Evolutionary conservation across 805 yeast genomes (phyloP), one percentile per base, ranked within the genome.

Genomic region (Candida ovalis): DNA sequence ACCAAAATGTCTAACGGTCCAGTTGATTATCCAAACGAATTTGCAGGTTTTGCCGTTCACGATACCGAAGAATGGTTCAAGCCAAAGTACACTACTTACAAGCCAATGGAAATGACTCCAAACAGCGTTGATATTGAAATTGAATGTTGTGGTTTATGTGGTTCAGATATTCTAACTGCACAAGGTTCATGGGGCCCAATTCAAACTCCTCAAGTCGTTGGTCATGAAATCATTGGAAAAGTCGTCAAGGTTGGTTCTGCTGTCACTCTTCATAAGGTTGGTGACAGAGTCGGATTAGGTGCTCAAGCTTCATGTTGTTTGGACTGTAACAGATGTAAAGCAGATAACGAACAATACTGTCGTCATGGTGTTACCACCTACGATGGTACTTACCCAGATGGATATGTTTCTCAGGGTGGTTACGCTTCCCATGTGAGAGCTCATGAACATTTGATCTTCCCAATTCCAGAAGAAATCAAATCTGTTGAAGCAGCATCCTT

Each of bases 131-230:
- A 79, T 52, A 70, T 81, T 40, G 78, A 80, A 61, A 75, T 78
- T 44, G 81, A 77, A 54, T 75, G 78, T 49, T 81, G 86, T 65
- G 86, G 86, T 58, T 70, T 84, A 10, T 84, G 90, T 68, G 90
- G 88, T 18, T 74, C 81, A 28, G 88, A 84, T 58, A 60, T 78
- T 40, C 76, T 76, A 65, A 72, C 77, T 24, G 72, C 78, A 39
- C 64, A 67, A 47, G 82, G 78, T 52, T 71, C 68, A 45, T 68
- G 71, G 45, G 73, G 71, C 42, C 74, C 70, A 44, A 56, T 64
- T 35, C 56, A 56, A 55, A 60, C 64, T 19, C 51, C 77, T 15
- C 74, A 72, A 59, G 72, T 76, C 53, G 84, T 80, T n/a, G 77
- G 77, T 33, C 77, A 73, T 58, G 77, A 73, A 58, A 69, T 73